Base-by-base conservation (phyloP, 2,329 filamentous ascomycete genomes). In the Trichoderma polysporum region DNA sequence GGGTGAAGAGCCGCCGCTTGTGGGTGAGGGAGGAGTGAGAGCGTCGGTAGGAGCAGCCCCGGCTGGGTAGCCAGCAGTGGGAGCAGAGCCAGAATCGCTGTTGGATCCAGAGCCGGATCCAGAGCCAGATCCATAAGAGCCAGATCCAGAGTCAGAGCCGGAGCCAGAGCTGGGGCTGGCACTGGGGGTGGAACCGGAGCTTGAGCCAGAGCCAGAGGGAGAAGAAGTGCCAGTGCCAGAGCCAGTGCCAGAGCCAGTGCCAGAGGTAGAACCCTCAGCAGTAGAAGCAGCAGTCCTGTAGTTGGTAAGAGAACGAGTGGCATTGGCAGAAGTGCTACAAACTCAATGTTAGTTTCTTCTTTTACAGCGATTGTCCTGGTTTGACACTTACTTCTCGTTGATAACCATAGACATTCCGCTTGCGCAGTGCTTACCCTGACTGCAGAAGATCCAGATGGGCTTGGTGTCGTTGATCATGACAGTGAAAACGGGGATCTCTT, bases 381-480 rank as follows among this genome's bases (percentile, higher is more conserved):
- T n/a, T n/a, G 35, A 10, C 7, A 79, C 88, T 79, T 79, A 91
- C 88, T 90, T 83, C 79, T 87, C 87, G 78, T 94, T 93, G 75
- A 93, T 88, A 35, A 91, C 90, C 81, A 91, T 90, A 66, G 85
- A 84, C 90, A 93, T 93, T 69, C 90, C 90, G 56, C 76, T 80
- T 77, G 93, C 86, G 79, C 91, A 95, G 80, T 95, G 92, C 74
- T 84, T 86, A 53, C 76, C 88, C 77, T 93, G 89, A 33, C 87
- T 88, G 80, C 91, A 94, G 84, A 90, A 94, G 70, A 91, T 80
- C 91, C 92, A 95, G 70, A 94, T 82, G 33, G 92, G 91, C 65
- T 84, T 89, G 52, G 84, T 86, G 77, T 88, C 83, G 74, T 88
- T 89, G 77, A 95, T 81, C 76, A 84, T 84, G 73, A 94, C 81